Conservation (phyloP, 495 filamentous ascomycete genomes). For the Mytilinidion resinicola region DNA sequence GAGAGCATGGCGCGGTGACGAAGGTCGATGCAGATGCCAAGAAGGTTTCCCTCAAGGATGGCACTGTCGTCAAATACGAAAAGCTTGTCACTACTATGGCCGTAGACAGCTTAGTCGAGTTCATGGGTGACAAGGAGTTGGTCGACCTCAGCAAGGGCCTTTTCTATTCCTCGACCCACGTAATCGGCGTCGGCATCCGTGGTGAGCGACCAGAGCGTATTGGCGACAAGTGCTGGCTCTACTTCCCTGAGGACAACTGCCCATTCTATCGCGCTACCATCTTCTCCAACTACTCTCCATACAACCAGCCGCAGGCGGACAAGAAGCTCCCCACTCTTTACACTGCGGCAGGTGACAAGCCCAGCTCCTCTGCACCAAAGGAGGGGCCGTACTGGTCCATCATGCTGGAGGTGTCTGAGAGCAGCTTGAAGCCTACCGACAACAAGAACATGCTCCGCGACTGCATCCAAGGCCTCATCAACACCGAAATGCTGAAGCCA, state of each 20-base stretch:
- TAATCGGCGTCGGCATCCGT: constrained; percentile 92
- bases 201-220: constrained; percentile 91
- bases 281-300: constrained; percentile 99
- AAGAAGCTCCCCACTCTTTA: constrained; percentile 83
- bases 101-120: constrained; percentile 80
- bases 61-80: constrained; percentile 83
- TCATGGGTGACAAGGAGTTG: constrained; percentile 81
- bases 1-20: constrained; percentile 73
- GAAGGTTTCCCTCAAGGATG: constrained; percentile 73
- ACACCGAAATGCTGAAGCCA: constrained; percentile 89
- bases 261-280: constrained; percentile 99
- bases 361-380: constrained; percentile 58
- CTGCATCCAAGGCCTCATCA: constrained; percentile 92
- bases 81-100: constrained; percentile 96
- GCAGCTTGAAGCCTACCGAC: constrained; percentile 89
- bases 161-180: constrained; percentile 95
- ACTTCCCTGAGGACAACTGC: constrained; percentile 99
- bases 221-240: constrained; percentile 99
- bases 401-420: constrained; percentile 98
- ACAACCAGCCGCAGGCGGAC: constrained; percentile 84
- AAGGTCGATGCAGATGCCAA: constrained; percentile 82
- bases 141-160: constrained; percentile 79
- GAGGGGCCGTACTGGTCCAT: constrained; percentile 98
- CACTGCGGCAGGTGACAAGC: constrained; percentile 76
- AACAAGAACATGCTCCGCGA: constrained; percentile 73